Evolutionary conservation across 2,329 filamentous ascomycete genomes (phyloP).

Genomic region (Sordariomycetes sp.): DNA sequence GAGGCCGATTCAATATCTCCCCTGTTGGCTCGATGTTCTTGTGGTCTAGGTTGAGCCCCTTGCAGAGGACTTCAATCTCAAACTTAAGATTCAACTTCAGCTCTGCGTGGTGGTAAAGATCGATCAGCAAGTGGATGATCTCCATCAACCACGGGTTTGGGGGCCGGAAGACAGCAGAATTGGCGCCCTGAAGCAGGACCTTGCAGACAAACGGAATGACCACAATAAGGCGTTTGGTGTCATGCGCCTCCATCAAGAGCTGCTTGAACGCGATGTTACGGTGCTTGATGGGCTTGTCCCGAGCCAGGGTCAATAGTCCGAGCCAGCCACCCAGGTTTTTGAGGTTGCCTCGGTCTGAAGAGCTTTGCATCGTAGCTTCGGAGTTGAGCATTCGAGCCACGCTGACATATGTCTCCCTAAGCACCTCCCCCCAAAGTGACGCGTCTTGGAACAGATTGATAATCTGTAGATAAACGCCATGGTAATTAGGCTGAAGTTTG

Average conservation of each 20-base stretch:
- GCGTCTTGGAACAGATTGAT: conserved; percentile 75
- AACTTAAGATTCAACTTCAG: conserved; percentile 96
- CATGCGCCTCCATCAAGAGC: conserved; percentile 83
- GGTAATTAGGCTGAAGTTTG: conserved; percentile 95
- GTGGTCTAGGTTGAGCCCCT: conserved; percentile 83
- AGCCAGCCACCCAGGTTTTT: conserved; percentile 95
- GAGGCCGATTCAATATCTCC: conserved; percentile 69
- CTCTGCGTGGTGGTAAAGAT: conserved; percentile 87
- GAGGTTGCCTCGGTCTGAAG: conserved; percentile 75
- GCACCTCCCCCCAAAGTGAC: conserved; percentile 75
- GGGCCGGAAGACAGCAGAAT: conserved; percentile 82
- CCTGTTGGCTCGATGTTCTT: conserved; percentile 83
- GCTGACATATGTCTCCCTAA: conserved; percentile 85
- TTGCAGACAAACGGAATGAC: conserved; percentile 98
- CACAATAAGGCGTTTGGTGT: conserved; percentile 82
- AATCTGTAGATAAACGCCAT: conserved; percentile 84
- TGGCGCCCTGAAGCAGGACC: conserved; percentile 74
- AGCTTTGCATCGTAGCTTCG: conserved; percentile 74
- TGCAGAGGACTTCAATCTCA: conserved; percentile 95
- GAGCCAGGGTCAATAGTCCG: conserved; percentile 82
- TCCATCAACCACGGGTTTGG: conserved; percentile 99
- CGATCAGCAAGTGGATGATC: conserved; percentile 81
- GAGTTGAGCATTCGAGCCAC: conserved; percentile 83
- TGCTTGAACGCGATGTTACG: conserved; percentile 97
- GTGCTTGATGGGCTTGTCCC: conserved; percentile 91